Evolutionary conservation across 495 filamentous ascomycete genomes (phyloP), one percentile per base, ranked within the genome.

Genomic region (Trypethelium eluteriae): DNA sequence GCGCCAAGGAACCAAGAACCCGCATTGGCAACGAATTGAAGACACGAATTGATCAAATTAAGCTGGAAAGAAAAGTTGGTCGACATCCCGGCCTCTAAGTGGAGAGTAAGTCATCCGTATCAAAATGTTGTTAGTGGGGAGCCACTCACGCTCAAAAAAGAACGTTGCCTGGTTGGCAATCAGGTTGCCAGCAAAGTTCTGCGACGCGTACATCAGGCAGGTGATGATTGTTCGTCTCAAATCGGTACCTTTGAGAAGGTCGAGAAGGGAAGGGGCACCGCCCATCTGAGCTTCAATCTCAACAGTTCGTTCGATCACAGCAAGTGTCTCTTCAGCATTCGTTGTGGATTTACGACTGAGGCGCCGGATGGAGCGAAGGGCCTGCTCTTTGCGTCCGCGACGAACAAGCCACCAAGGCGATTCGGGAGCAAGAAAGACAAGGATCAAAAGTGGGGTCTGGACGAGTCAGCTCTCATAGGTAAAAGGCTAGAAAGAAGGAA

Each of bases 251-350:
- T 75, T 80, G 70, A 85, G 81, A 57, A 82, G 82, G 66, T 86
- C 84, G 41, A 75, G 46, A 66, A 84, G 85, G 6, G 78, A 80
- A 64, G 80, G 83, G 4, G 84, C 85, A 34, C 81, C 78, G 69
- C 84, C 81, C 57, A 86, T 79, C 67, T 85, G 77, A 47, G 78
- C 75, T 73, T 89, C 87, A 10, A 88, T 76, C 35, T 84, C 80
- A 64, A 84, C 81, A 0, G 86, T 88, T 66, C 87, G 83, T 0
- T 76, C 70, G 65, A 81, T 76, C 73, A 78, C 71, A 10, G 74
- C 70, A 12, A 73, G 70, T 38, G 66, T 70, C 70, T 61, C 70
- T 53, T 68, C 70, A 74, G 77, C 65, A 41, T 14, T 66, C 32
- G 36, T 3, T 39, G 62, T 36, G 32, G 65, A 50, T 66, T 63